Evolutionary conservation across 768 basidiomycete species (phyloP).

Genomic region (Tylopilus plumbeoviolaceoides): DNA sequence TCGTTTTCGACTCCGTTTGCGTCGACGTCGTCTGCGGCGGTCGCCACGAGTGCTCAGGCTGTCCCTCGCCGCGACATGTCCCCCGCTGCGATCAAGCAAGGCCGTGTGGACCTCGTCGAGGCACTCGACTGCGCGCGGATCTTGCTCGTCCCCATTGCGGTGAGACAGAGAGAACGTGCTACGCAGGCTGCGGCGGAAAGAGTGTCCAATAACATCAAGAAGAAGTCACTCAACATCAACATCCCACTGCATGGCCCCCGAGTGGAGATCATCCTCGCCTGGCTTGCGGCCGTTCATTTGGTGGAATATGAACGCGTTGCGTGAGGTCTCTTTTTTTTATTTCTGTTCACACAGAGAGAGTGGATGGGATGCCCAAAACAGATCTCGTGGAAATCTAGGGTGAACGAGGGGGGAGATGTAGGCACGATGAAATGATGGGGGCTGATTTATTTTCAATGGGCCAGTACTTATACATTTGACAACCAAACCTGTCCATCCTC

Average conservation of each 20-base stretch:
- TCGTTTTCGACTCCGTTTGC: slow-evolving; percentile 10
- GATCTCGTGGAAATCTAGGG: slow-evolving; percentile 9
- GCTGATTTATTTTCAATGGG: not conserved
- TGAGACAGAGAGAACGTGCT: slow-evolving; percentile 56
- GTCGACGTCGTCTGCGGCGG: slow-evolving; percentile 24
- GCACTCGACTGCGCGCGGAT: slow-evolving; percentile 68
- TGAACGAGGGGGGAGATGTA: not conserved
- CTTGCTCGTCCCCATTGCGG: slow-evolving; percentile 65
- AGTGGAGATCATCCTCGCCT: slow-evolving; percentile 81
- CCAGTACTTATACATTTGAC: no score
- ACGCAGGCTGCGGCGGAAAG: slow-evolving; percentile 52
- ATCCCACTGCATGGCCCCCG: slow-evolving; percentile 84
- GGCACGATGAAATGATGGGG: not conserved
- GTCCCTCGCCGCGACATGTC: slow-evolving; percentile 20
- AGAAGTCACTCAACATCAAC: slow-evolving; percentile 65
- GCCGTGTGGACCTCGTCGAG: slow-evolving; percentile 43
- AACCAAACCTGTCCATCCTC: no score
- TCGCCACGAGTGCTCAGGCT: slow-evolving; percentile 14
- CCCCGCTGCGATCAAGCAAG: slow-evolving; percentile 12
- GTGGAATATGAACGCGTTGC: slow-evolving; percentile 56
- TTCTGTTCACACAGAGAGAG: not conserved
- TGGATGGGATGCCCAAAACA: not conserved
- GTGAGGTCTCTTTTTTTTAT: slow-evolving; percentile 2
- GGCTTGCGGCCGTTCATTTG: slow-evolving; percentile 78
- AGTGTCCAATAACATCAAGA: slow-evolving; percentile 35